These are phyloP conservation scores for Dalbergia oliveri DNA, from an alignment of 306 rosid genomes.

Conservation along the genomic window DNA sequence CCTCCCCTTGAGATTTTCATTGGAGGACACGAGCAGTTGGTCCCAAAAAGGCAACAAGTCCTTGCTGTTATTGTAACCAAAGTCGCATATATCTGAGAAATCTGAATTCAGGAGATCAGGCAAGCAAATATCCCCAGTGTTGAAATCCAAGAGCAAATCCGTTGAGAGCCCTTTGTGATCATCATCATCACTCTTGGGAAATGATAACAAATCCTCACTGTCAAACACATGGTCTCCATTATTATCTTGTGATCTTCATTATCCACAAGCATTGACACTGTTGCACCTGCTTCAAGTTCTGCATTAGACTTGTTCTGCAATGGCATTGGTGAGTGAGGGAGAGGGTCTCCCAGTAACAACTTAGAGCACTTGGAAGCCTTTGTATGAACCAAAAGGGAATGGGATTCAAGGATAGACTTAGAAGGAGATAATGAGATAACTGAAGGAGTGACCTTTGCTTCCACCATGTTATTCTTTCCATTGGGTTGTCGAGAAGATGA, in stretches of 20 bases:
- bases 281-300: background rate
- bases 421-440: background rate
- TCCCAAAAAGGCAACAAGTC: slow-evolving; percentile 11
- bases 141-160: slow-evolving; percentile 36
- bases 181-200: background rate
- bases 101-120: slow-evolving; percentile 36
- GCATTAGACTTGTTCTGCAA: background rate
- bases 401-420: no score
- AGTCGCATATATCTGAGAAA: slow-evolving; percentile 21
- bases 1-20: background rate
- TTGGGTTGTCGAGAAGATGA: background rate
- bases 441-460: background rate
- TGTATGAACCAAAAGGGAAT: slow-evolving; percentile 22
- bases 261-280: background rate
- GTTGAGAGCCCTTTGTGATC: background rate
- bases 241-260: background rate
- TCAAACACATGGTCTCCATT: background rate
- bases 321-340: background rate
- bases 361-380: slow-evolving; percentile 48
- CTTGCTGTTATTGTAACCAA: background rate
- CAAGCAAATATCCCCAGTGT: slow-evolving; percentile 24
- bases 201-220: background rate
- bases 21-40: slow-evolving; percentile 1
- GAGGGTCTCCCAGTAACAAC: background rate
- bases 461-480: background rate